Evolutionary conservation across 371 early-diverging fungal species (phyloP), one percentile per base, ranked within the genome.

Genomic region (Phascolomyces articulosus): DNA sequence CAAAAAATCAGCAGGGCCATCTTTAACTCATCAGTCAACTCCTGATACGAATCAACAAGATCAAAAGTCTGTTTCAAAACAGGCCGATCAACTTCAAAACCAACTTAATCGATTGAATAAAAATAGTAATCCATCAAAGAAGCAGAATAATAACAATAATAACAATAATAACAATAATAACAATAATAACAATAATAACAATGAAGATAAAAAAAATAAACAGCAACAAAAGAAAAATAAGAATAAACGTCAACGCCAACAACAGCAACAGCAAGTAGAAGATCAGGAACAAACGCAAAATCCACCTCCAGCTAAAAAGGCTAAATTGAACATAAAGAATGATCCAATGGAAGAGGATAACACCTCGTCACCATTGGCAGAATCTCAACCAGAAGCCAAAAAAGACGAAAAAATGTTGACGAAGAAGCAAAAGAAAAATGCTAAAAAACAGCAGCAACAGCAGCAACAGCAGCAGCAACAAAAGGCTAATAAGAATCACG

Each of bases 171-270:
- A 15, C 28, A 55, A 28, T 28, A 10, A 29, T n/a, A 44, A 44
- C 16, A 8, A 27, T 1, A 55, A 27, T n/a, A 18, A 29, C 28
- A 29, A 28, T 55, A 29, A 55, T 18, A 29, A 15, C 28, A 55
- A 28, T 28, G 20, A 29, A 8, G 15, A 27, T 29, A 27, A 29
- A 15, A 13, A 55, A 23, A 27, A 55, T 3, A 34, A 23, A 57
- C 63, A 53, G 38, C 61, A 60, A 40, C 56, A 44, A 40, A 61
- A 60, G 77, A 77, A 56, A 75, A 75, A 1, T 71, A 77, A 72
- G 68, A 68, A 23, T 56, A 73, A 18, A 73, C 78, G 62, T 65
- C 44, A 18, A 73, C 78, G 62, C 63, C 44, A 44, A 26, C 73
- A 81, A 62, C 21, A 73, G 44, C 54, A 62, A 2, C 40, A 69